Percentiles rank a stretch among this genome's conserved stretches.
These are phyloP conservation scores for Amphicarpaea edgeworthii DNA, from an alignment of 306 rosid genomes.

Conservation along the genomic window DNA sequence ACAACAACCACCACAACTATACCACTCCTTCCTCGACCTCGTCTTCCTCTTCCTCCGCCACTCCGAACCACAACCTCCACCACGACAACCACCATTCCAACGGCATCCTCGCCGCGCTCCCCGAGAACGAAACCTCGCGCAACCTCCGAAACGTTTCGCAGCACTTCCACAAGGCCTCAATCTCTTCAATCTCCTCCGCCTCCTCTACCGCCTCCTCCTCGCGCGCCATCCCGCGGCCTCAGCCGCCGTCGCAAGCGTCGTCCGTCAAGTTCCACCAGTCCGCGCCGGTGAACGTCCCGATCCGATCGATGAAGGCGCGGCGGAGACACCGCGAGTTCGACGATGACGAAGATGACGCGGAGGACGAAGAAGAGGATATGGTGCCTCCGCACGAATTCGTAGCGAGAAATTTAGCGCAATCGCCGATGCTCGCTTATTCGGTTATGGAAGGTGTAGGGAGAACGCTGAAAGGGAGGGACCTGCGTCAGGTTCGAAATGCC, in stretches of 20 bases:
- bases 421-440: slow-evolving; percentile 67
- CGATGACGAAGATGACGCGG: slow-evolving; percentile 46
- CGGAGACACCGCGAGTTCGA: slow-evolving; percentile 46
- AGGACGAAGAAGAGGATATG: slow-evolving; percentile 66
- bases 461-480: slow-evolving; percentile 62
- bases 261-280: slow-evolving; percentile 60
- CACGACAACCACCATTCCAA: slow-evolving; percentile 33
- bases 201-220: slow-evolving; percentile 62
- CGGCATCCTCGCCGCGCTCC: slow-evolving; percentile 87
- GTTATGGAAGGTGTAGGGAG: slow-evolving; percentile 83
- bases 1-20: slow-evolving; percentile 36
- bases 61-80: slow-evolving; percentile 48
- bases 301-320: slow-evolving; percentile 42
- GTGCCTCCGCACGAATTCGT: slow-evolving; percentile 81
- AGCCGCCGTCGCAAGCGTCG: slow-evolving; percentile 50
- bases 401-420: slow-evolving; percentile 58
- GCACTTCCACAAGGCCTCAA: slow-evolving; percentile 61
- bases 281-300: slow-evolving; percentile 75
- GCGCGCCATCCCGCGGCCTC: slow-evolving; percentile 65
- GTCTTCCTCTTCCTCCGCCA: slow-evolving; percentile 40
- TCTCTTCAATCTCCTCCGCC: slow-evolving; percentile 56
- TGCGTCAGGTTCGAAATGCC: slow-evolving; percentile 74
- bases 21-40: slow-evolving; percentile 45
- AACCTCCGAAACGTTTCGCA: slow-evolving; percentile 50
- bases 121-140: slow-evolving; percentile 56